Evolutionary conservation across 805 yeast genomes (phyloP).

Genomic region (Sugiyamaella smithiae): DNA sequence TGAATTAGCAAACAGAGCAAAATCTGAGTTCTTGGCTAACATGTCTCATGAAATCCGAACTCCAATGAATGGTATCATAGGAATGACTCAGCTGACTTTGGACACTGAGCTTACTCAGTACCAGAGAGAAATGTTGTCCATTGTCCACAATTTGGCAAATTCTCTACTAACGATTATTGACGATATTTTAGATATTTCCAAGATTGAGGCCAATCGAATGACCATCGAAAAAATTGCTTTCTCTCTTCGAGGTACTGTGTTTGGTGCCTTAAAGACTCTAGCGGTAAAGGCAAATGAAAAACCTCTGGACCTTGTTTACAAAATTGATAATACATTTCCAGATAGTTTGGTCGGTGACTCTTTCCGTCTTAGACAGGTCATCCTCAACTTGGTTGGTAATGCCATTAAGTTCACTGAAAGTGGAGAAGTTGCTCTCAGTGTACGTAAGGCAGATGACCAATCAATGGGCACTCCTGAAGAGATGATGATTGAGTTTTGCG

Average conservation of each 20-base stretch:
- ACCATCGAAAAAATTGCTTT: conserved; percentile 88
- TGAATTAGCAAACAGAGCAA: conserved; percentile 82
- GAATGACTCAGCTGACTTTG: conserved; percentile 85
- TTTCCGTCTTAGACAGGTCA: conserved; percentile 82
- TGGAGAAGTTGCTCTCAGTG: conserved; percentile 78
- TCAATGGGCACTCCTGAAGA: conserved; percentile 40
- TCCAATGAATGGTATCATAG: conserved; percentile 90
- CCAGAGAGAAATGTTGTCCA: conserved; percentile 87
- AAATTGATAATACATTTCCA: conserved; percentile 83
- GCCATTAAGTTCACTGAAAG: conserved; percentile 83
- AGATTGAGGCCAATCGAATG: conserved; percentile 92
- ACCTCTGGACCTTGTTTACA: conserved; percentile 73
- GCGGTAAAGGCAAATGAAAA: conserved; percentile 89
- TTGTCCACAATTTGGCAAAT: conserved; percentile 84
- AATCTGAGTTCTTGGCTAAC: conserved; percentile 86
- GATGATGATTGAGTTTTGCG: conserved; percentile 73
- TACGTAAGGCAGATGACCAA: conserved; percentile 50
- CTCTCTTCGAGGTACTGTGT: conserved; percentile 80
- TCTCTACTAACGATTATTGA: conserved; percentile 83
- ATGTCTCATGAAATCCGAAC: conserved; percentile 88
- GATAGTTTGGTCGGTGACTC: conserved; percentile 87
- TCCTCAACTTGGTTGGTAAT: conserved; percentile 81
- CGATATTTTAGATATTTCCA: conserved; percentile 86
- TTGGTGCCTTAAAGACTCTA: conserved; percentile 83
- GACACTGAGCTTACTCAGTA: conserved; percentile 89